Conservation (phyloP, 164 flowering plant genomes). For the Stephania japonica region DNA sequence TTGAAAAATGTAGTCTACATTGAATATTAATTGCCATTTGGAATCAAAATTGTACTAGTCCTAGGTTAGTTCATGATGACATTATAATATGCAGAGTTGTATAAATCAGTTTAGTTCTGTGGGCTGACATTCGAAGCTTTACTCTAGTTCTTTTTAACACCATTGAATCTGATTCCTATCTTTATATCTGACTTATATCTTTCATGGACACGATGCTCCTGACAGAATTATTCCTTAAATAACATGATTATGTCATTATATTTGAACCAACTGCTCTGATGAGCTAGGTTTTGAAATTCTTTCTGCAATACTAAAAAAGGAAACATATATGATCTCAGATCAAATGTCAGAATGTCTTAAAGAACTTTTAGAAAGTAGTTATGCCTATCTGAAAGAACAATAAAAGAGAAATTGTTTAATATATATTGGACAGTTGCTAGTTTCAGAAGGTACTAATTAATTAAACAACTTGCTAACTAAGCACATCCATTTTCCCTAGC, state of each 20-base stretch:
- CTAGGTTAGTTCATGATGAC: neutral
- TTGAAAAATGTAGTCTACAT: too few relatives aligned
- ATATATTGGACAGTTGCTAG: too few relatives aligned
- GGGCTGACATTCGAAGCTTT: neutral
- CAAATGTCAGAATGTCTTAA: neutral
- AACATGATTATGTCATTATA: neutral
- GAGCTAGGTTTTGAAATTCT: neutral
- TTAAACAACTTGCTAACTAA: too few relatives aligned
- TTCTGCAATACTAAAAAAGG: neutral
- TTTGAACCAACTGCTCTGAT: neutral
- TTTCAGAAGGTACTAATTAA: too few relatives aligned
- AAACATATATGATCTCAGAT: neutral
- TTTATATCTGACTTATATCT: constrained; percentile 7
- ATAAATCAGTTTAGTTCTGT: neutral
- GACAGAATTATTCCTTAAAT: constrained; percentile 12
- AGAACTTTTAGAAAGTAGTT: too few relatives aligned
- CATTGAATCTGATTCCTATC: constrained; percentile 19
- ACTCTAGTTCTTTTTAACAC: constrained; percentile 1
- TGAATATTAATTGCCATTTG: neutral
- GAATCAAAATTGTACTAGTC: neutral
- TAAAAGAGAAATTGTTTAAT: too few relatives aligned
- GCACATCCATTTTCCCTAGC: too few relatives aligned
- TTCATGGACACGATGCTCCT: constrained; percentile 12
- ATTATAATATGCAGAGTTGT: neutral
- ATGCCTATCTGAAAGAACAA: too few relatives aligned